phyloP scores from a whole-genome alignment of 1,139 yeast genomes.

The Hemisphaericaspora subhashii region DNA sequence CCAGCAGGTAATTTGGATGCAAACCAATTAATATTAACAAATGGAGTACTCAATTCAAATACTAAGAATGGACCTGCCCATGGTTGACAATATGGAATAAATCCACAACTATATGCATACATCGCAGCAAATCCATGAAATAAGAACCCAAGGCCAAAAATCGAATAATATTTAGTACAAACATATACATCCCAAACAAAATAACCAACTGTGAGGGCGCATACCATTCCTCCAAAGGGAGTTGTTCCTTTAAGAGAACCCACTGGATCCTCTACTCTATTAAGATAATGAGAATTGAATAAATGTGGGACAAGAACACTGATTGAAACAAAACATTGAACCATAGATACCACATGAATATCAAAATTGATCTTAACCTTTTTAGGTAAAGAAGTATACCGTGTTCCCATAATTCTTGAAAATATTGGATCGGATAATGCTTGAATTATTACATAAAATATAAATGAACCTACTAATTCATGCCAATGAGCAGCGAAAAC shows the following conservation, averaged over 20 bases:
- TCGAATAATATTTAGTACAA: constrained; percentile 56
- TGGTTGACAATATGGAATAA: constrained; percentile 57
- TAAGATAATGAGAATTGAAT: constrained; percentile 45
- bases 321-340: constrained; percentile 69
- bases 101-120: constrained; percentile 62
- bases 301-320: constrained; percentile 58
- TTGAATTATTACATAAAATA: constrained; percentile 42
- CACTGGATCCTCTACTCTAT: constrained; percentile 44
- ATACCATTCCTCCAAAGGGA: constrained; percentile 72
- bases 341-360: constrained; percentile 85
- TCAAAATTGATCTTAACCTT: constrained; percentile 71
- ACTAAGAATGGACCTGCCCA: constrained; percentile 82
- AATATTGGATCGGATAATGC: constrained; percentile 39
- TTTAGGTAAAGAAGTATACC: constrained; percentile 47
- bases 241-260: constrained; percentile 60
- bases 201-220: constrained; percentile 77
- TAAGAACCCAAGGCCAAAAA: constrained; percentile 82
- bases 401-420: constrained; percentile 36
- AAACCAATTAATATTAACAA: constrained; percentile 89
- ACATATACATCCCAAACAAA: constrained; percentile 87
- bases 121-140: constrained; percentile 85
- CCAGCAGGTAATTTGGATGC: constrained; percentile 71
- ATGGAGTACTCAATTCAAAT: constrained; percentile 92
- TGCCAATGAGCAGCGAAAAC: constrained; percentile 52
- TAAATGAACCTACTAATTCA: constrained; percentile 42